Conservation (phyloP, 768 basidiomycete species). For the Amanita jacksonii region DNA sequence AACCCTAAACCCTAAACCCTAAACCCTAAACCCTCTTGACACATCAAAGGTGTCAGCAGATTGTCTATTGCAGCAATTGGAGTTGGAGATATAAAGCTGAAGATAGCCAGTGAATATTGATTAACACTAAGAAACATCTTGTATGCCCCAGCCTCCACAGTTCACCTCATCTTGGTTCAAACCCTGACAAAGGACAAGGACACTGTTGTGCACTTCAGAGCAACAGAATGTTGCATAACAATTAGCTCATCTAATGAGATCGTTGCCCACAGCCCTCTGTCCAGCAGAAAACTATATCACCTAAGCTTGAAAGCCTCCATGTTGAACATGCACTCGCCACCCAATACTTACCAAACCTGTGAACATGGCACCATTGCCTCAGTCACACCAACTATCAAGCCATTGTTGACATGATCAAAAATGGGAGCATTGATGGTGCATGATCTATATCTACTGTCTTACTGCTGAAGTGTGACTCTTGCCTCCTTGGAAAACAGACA, state of each 20-base stretch:
- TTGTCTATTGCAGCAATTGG: conserved; percentile 7
- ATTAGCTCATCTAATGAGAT: conserved; percentile 8
- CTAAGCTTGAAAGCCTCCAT: background rate
- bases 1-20: background rate
- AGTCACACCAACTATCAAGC: conserved; percentile 12
- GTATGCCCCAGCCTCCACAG: conserved; percentile 15
- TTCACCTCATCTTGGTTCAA: conserved; percentile 17
- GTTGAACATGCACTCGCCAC: background rate
- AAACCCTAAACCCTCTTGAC: background rate
- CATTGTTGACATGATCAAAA: conserved; percentile 10
- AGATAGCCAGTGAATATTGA: conserved; percentile 2
- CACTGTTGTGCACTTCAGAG: conserved; percentile 13
- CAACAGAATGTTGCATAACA: conserved; percentile 6
- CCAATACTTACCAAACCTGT: background rate
- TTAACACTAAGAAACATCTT: conserved; percentile 4
- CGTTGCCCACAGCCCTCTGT: conserved; percentile 10
- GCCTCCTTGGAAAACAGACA: conserved; percentile 22
- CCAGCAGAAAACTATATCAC: background rate
- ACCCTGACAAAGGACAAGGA: conserved; percentile 10
- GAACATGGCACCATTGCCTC: conserved; percentile 19
- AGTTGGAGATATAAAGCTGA: conserved; percentile 17
- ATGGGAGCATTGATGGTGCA: conserved; percentile 14
- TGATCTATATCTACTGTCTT: background rate
- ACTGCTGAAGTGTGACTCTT: conserved; percentile 3
- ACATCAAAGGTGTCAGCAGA: background rate